phyloP scores from a whole-genome alignment of 169 alveolate species.

The Eimeria necatrix region DNA sequence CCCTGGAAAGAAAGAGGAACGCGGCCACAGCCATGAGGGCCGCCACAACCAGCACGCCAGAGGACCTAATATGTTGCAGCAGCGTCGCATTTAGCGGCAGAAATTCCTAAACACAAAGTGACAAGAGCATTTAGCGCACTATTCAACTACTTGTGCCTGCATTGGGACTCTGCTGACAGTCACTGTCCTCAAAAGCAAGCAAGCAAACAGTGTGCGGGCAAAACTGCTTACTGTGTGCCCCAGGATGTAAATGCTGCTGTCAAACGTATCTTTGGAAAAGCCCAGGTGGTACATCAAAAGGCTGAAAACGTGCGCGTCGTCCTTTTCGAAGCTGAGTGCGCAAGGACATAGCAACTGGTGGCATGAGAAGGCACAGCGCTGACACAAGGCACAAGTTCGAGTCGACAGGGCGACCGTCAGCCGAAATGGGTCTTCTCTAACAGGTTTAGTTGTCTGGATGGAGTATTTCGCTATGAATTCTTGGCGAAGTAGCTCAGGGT shows the following conservation, averaged over 20 bases:
- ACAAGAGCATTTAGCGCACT: too few species aligned
- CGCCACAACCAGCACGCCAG: neutral
- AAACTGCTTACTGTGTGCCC: conserved; percentile 76
- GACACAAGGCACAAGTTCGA: neutral
- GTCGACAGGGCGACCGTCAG: too few species aligned
- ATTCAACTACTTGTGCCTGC: too few species aligned
- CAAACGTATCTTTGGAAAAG: conserved; percentile 69
- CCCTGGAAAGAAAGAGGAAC: neutral
- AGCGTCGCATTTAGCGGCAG: neutral
- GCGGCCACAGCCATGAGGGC: neutral
- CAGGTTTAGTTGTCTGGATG: too few species aligned
- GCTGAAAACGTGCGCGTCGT: conserved; percentile 83
- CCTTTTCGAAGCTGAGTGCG: conserved; percentile 41
- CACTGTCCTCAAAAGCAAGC: too few species aligned
- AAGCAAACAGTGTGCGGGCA: too few species aligned
- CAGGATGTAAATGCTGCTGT: conserved; percentile 83
- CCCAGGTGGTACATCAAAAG: conserved; percentile 78
- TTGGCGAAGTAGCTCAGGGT: too few species aligned
- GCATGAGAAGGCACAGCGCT: neutral
- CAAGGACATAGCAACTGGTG: neutral
- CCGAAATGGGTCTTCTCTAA: too few species aligned
- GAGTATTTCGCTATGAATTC: too few species aligned
- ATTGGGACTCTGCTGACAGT: too few species aligned
- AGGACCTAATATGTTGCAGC: neutral
- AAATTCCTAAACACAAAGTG: neutral